Evolutionary conservation across 108 stramenopile species (phyloP), one percentile per base, ranked within the genome.

Genomic region (Fistulifera pelliculosa): DNA sequence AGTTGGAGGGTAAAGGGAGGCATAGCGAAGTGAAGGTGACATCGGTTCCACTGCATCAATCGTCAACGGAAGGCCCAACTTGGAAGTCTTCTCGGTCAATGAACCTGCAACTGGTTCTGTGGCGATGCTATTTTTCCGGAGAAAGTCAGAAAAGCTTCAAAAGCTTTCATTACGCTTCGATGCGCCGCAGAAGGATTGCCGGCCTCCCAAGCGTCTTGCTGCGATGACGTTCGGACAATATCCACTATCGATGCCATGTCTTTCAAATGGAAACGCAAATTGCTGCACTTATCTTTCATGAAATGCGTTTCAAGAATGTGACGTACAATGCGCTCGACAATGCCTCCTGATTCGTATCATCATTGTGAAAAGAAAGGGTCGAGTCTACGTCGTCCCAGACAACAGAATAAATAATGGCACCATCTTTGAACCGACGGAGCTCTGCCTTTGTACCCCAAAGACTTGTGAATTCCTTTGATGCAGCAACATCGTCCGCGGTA

Each of bases 391-490:
- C 60, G 60, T 81, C 85, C 90, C 90, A 92, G 11, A 92, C 83
- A 1, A 81, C 90, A 0, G 90, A 85, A 21, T 85, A 77, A n/a
- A 92, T 85, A 49, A 92, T 92, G 2, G 85, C 90, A n/a, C 90
- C 90, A 52, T 92, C 90, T 43, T 87, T 85, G 69, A 92, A 92
- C 17, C 85, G 73, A 23, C 90, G 81, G 10, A 87, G 49, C 44
- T 87, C 70, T 2, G 90, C 90, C 27, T 74, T 62, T 14, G 69
- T 62, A 2, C 90, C 90, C 90, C 90, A 92, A 43, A 92, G 64
- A 17, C 76, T 41, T 28, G 83, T 54, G 63, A 92, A 92, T 8
- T 54, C 55, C 24, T 68, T 42, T 1, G 81, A 61, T 6, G 67
- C 84, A 10, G 63, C 65, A 6, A 64, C 31, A 21, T 81, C 65